Conservation (phyloP, 805 yeast genomes). For the Ogataea pilisensis region DNA sequence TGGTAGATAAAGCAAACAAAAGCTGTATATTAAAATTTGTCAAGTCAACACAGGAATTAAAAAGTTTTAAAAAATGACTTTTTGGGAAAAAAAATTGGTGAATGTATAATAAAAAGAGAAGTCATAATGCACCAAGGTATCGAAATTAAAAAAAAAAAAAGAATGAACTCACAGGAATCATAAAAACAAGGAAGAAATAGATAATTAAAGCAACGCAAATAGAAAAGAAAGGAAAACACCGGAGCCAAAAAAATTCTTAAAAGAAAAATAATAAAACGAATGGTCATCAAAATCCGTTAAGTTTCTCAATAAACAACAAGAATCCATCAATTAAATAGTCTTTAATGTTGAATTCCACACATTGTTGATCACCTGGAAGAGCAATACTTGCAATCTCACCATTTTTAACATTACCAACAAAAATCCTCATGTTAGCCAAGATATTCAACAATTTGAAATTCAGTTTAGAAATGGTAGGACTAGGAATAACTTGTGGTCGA, state of each 20-base stretch:
- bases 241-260: not conserved
- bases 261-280: not conserved
- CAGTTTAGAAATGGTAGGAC: conserved; percentile 19
- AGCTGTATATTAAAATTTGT: too few relatives aligned
- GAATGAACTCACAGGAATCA: too few relatives aligned
- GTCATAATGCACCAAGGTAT: too few relatives aligned
- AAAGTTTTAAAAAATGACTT: too few relatives aligned
- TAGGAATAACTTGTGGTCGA: conserved; percentile 5
- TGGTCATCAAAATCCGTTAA: conserved; percentile 9
- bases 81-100: too few relatives aligned
- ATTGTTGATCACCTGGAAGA: conserved; percentile 17
- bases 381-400: conserved; percentile 7
- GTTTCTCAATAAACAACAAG: conserved; percentile 19
- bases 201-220: too few relatives aligned
- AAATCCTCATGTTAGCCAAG: conserved; percentile 29
- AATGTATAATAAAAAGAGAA: too few relatives aligned
- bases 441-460: conserved; percentile 26
- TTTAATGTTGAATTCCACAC: conserved; percentile 12
- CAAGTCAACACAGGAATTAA: too few relatives aligned
- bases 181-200: too few relatives aligned
- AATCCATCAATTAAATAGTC: conserved; percentile 24
- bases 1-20: too few relatives aligned
- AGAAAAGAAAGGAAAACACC: too few relatives aligned
- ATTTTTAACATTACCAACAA: conserved; percentile 22
- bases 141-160: too few relatives aligned